Evolutionary conservation across 164 flowering plant genomes (phyloP).

Genomic region (Vitis labrusca): DNA sequence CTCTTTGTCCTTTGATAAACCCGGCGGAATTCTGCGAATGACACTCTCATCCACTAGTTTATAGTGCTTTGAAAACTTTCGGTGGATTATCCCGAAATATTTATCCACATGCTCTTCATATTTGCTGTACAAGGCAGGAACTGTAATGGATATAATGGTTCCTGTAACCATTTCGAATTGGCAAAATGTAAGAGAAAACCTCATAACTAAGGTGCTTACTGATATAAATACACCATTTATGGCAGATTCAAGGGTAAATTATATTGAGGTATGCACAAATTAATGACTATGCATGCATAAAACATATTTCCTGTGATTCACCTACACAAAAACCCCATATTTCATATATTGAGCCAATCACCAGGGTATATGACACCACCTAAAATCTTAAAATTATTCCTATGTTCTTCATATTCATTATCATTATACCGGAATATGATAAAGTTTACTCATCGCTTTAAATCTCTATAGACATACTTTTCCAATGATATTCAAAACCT

Average conservation of each 20-base stretch:
- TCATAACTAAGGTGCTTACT: not conserved
- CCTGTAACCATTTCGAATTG: slow-evolving; percentile 44
- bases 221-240: too few relatives aligned
- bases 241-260: too few relatives aligned
- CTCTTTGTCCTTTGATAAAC: slow-evolving; percentile 64
- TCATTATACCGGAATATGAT: too few relatives aligned
- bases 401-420: too few relatives aligned
- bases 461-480: too few relatives aligned
- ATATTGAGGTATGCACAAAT: too few relatives aligned
- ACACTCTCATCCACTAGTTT: slow-evolving; percentile 75
- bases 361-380: not conserved
- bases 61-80: slow-evolving; percentile 62
- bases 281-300: too few relatives aligned
- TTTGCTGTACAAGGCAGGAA: slow-evolving; percentile 82
- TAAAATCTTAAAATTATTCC: not conserved
- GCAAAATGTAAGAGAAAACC: not conserved
- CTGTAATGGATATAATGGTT: slow-evolving; percentile 60
- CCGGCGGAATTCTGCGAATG: slow-evolving; percentile 58
- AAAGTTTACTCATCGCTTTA: too few relatives aligned
- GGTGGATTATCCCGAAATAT: slow-evolving; percentile 64
- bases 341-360: not conserved
- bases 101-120: slow-evolving; percentile 60
- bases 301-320: too few relatives aligned
- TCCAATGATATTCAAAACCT: too few relatives aligned
- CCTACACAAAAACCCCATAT: too few relatives aligned